Base-by-base conservation (phyloP, 805 yeast genomes). In the Monosporozyma aquatica region DNA sequence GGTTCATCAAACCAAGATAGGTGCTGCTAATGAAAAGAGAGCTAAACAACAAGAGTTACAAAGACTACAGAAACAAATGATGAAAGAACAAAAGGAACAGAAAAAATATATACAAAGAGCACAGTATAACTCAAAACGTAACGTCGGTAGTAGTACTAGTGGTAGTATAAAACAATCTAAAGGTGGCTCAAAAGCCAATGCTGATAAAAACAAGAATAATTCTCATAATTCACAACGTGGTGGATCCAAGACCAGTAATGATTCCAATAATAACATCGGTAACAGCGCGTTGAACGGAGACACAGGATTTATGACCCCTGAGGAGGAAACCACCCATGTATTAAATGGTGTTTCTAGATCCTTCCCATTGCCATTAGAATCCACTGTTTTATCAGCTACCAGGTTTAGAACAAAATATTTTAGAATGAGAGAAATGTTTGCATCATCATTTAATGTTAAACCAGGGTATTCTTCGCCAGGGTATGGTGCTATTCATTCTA, bases 391-490 rank as follows among this genome's bases (percentile, higher is more conserved):
- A 2, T 66, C 83, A 49, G 87, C 97, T 3, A 73, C 82, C 0
- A 69, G 83, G 39, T 65, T 79, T 41, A 75, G 95, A 47, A 79
- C 80, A 24, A 73, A 78, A 44, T 86, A 85, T 53, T 70, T 92
- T 52, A 75, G 94, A 47, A 82, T 87, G 84, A 73, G 97, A 50
- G 98, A 92, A 60, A 85, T 89, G 80, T 84, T 90, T 64, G 95
- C 96, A 1, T 76, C 84, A 46, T 90, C 95, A 2, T 61, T 61
- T 39, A 46, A 56, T 6, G 50, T 59, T 4, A 59, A 54, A 42
- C 58, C 54, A 15, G 65, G 65, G 1, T 61, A 50, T 2, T 71
- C 84, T 11, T 68, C 83, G 8, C 86, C 78, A 9, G 72, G 84
- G 33, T 74, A 80, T 42, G 69, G 72, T 26, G 65, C 74, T 1